Evolutionary conservation across 768 basidiomycete genomes (phyloP), one percentile per base, ranked within the genome.

Genomic region (Coprinellus aureogranulatus): DNA sequence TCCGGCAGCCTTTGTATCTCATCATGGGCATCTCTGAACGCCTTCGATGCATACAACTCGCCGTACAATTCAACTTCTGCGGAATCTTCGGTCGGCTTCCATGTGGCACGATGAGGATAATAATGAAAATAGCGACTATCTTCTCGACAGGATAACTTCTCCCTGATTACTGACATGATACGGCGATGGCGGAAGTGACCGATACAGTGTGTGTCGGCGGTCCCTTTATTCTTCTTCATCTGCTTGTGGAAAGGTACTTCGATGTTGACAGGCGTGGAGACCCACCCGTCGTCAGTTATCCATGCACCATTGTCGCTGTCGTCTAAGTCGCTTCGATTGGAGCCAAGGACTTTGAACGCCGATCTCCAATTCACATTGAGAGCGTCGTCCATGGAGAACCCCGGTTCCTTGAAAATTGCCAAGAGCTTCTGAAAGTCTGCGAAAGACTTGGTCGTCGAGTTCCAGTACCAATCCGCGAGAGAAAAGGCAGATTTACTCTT

Each of bases 11-110:
- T 9, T 9, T 56, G 41, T 3, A 58, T 9, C 44, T 53, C 54
- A 14, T 51, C 31, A 6, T 67, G 53, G 31, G 66, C 64, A 10
- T 64, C 55, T 18, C 49, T 23, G n/a, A 51, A 51, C 20, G n/a
- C 49, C 4, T 11, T 27, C 9, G 65, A 53, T 4, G 25, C 62
- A 40, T 68, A 70, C 2, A 66, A 25, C 34, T 70, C 65, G 12
- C 48, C 37, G 28, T 55, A 45, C 1, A 68, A 18, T 1, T 60
- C 54, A 41, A 67, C 62, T 2, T 56, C 49, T 1, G 48, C 42
- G 28, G 12, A 41, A 16, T 57, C 47, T 18, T 30, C 28, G 11
- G 11, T 20, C 23, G 49, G 52, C 12, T 42, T 53, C 52, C 52
- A 53, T 8, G 41, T 53, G 1, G 41, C 39, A 4, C 18, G 10